Evolutionary conservation across 306 rosid genomes (phyloP), one percentile per base, ranked within the genome.

Genomic region (Rubus parviflorus): DNA sequence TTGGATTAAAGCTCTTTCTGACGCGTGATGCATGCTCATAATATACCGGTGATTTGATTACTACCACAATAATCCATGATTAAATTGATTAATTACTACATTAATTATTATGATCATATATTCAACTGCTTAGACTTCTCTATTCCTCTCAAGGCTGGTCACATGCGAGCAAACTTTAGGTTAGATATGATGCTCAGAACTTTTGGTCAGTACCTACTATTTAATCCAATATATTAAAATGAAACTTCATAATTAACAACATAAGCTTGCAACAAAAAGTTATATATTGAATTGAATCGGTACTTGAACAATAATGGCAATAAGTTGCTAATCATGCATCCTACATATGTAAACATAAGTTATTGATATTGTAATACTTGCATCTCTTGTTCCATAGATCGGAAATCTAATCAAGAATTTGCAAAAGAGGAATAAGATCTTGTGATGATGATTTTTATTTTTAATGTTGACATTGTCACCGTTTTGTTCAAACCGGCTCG

Each of bases 11-110:
- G 72, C 37, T 80, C 35, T 45, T 62, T 66, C 65, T 7, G 57
- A 72, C 61, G 87, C 81, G 79, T 80, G n/a, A n/a, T n/a, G 87
- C 87, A 75, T 76, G 74, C 68, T 66, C 72, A 46, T 53, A 19
- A 46, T 65, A 16, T 37, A 64, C 69, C 69, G 47, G 47, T 64
- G 69, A 64, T 64, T 64, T 64, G 23, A 64, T 64, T 64, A 64
- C 47, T 61, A 25, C 67, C 69, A 37, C 69, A 64, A 64, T 38
- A 64, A 64, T 64, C 69, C 61, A 38, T 25, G 41, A 37, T 43
- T 56, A 49, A 77, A 72, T 70, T 77, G 65, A 81, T 76, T 79
- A 68, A 73, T 73, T 68, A 74, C 46, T n/a, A 60, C 52, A 75
- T 42, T 4, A 64, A 75, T 42, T 4, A 64, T 38, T 9, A 75